Conservation (phyloP, 345 rosid genomes). For the Eucalyptus guilfoylei region DNA sequence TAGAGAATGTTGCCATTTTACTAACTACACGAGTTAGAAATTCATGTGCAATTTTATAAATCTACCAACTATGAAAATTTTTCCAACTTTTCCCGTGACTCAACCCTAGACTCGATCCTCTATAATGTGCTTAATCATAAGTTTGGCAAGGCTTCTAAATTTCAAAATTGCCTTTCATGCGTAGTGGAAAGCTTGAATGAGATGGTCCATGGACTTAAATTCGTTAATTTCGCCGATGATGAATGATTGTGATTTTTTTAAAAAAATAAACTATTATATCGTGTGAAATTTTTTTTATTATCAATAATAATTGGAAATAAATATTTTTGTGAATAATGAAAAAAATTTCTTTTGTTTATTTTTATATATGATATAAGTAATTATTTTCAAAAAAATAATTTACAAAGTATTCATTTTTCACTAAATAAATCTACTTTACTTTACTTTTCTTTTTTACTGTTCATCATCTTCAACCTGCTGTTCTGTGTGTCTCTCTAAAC, state of each 20-base stretch:
- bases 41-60: neutral
- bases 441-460: neutral
- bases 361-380: no score
- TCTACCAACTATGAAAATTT: neutral
- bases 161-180: neutral
- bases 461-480: neutral
- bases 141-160: neutral
- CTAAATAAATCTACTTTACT: no score
- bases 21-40: neutral
- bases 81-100: neutral
- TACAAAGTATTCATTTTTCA: no score
- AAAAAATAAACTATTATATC: no score
- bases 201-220: neutral
- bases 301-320: neutral
- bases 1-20: neutral
- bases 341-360: rapidly evolving
- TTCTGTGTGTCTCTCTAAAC: neutral
- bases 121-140: neutral
- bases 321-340: no score
- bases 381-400: no score
- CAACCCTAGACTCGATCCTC: neutral
- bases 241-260: no score
- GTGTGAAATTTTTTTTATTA: no score
- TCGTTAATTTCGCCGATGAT: rapidly evolving
- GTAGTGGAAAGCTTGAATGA: neutral